Evolutionary conservation across 257 asterid genomes (phyloP), one percentile per base, ranked within the genome.

Genomic region (Nicotiana attenuata): DNA sequence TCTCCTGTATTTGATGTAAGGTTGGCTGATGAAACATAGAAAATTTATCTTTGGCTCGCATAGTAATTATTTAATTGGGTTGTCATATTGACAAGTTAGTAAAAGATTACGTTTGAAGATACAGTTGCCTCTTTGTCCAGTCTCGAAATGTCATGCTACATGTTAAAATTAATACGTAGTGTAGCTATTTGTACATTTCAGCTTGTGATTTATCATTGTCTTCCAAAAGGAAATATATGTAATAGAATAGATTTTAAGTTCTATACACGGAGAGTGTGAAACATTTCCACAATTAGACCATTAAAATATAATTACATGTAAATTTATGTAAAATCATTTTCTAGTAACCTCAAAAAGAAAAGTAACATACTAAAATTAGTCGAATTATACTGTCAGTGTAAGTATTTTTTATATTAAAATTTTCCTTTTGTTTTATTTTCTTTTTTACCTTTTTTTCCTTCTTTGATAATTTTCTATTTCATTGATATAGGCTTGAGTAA

Each of bases 401-500:
- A 41, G 9, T 3, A 41, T 41, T 2, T 0, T 9, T 41, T 41
- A 41, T 41, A 41, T 9, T 41, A 41, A 2, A 41, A 41, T 52
- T 52, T 52, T 13, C 19, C 2, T 52, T 52, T 52, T 52, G 57
- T 3, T 13, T 52, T 52, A 14, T 52, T 0, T 52, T 52, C 57
- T 52, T 26, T 24, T 5, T 14, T 7, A 57, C 63, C 0, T 61
- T 61, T 24, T 61, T 13, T 9, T 60, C 16, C 65, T 60, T 61
- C 3, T 61, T 79, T 10, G 16, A 1, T n/a, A 26, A 57, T 3
- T 76, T 26, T 78, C 17, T 16, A 16, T 7, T 45, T 67, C 24
- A 38, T 47, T n/a, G 19, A 55, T 35, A 28, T 64, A 94, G 98
- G 98, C 82, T 85, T 92, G 91, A 86, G 88, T 53, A 94, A 87